A percentile compares a stretch with the other conserved stretches of the same genome.
Evolutionary conservation across 306 rosid genomes (phyloP).

Genomic region (Hippophae tibetana): DNA sequence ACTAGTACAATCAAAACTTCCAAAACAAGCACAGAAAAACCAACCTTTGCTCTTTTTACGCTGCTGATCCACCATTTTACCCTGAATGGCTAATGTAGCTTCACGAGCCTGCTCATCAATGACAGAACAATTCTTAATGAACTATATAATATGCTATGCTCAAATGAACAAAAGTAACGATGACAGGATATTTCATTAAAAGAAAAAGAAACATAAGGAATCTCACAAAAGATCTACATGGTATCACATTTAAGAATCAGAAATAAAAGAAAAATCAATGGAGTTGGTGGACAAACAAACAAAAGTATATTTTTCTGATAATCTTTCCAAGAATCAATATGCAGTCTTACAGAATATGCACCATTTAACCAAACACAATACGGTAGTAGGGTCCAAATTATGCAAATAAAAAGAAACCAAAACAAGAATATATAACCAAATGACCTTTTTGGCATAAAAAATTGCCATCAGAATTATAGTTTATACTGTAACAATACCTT

Average conservation of each 20-base stretch:
- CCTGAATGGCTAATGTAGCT: slow-evolving; percentile 78
- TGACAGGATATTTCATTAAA: background rate
- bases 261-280: background rate
- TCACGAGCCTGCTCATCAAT: slow-evolving; percentile 76
- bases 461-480: background rate
- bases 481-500: slow-evolving; percentile 40
- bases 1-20: background rate
- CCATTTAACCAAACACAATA: background rate
- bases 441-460: background rate
- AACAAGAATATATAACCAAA: background rate
- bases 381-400: too few relatives aligned
- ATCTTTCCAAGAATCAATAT: background rate
- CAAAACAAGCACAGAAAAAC: slow-evolving; percentile 13
- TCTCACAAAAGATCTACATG: background rate
- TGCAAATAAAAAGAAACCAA: background rate
- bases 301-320: background rate
- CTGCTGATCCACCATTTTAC: slow-evolving; percentile 84
- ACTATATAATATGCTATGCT: background rate
- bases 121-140: slow-evolving; percentile 6
- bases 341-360: background rate
- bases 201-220: background rate
- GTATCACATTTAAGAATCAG: background rate
- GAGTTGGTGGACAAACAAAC: background rate
- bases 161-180: background rate
- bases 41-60: slow-evolving; percentile 93